Evolutionary conservation across 257 asterid genomes (phyloP).

Genomic region (Solanum clarkiae): DNA sequence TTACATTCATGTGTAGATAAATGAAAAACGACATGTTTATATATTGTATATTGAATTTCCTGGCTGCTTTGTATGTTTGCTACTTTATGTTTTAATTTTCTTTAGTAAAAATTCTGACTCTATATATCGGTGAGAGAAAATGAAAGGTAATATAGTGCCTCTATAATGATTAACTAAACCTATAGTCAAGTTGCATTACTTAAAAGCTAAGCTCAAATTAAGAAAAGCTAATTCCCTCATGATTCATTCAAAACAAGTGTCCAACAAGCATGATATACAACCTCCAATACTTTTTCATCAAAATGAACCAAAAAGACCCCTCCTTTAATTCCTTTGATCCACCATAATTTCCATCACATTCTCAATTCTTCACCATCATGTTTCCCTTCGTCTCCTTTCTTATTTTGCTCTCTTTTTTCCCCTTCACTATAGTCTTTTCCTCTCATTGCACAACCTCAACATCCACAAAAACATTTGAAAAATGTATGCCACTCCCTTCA

Average conservation of each 20-base stretch:
- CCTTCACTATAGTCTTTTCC: constrained; percentile 17
- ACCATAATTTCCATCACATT: background rate
- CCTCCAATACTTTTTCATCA: background rate
- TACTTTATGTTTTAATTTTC: background rate
- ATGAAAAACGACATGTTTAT: background rate
- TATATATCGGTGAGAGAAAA: background rate
- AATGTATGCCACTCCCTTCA: constrained; percentile 60
- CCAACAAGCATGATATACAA: background rate
- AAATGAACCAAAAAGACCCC: background rate
- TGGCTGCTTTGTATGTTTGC: background rate
- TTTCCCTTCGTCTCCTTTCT: background rate
- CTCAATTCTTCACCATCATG: background rate
- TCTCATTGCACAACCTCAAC: constrained; percentile 46
- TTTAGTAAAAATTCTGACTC: background rate
- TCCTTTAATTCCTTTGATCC: background rate
- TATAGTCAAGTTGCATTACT: background rate
- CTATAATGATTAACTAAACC: background rate
- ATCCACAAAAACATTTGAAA: constrained; percentile 37
- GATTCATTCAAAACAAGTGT: background rate
- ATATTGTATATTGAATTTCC: background rate
- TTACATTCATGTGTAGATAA: too few relatives aligned
- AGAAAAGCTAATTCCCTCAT: background rate
- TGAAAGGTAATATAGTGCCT: background rate
- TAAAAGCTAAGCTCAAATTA: background rate
- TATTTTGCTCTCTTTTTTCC: constrained; percentile 8